These are phyloP conservation scores for Metarhizium anisopliae DNA, from an alignment of 2,329 filamentous ascomycete species.

Conservation along the genomic window DNA sequence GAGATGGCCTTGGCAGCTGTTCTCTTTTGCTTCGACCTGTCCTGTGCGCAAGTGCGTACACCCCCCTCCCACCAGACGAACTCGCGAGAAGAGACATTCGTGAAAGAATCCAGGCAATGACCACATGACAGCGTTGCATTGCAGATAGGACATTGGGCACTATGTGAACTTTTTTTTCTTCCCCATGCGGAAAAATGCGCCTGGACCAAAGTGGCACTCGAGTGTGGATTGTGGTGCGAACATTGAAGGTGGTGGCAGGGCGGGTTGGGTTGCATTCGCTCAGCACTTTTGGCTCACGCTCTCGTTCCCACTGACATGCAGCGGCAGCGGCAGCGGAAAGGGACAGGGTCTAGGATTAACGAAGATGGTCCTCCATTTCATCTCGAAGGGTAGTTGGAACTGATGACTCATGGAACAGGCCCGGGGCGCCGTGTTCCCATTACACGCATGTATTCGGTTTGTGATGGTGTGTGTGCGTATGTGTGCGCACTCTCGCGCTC, in stretches of 20 bases:
- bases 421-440: too few species aligned
- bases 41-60: neutral
- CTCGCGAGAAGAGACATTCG: neutral
- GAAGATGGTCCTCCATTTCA: too few species aligned
- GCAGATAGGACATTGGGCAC: neutral
- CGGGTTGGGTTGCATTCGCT: neutral
- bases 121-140: neutral
- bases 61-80: neutral
- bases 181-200: neutral
- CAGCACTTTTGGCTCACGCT: neutral
- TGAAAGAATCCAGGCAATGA: neutral
- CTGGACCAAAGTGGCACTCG: neutral
- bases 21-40: neutral
- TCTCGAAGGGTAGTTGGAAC: too few species aligned
- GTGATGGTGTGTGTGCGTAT: too few species aligned
- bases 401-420: too few species aligned
- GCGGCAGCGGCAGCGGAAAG: neutral
- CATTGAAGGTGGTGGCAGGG: neutral
- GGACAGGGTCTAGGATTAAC: neutral
- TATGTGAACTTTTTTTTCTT: neutral
- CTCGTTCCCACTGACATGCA: neutral
- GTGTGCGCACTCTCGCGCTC: too few species aligned
- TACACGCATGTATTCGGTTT: too few species aligned
- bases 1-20: too few species aligned
- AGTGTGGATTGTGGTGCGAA: neutral